Percentiles rank a stretch among this genome's conserved stretches.
These are phyloP conservation scores for Nicotiana otophora DNA, from an alignment of 257 asterid species.

Conservation along the genomic window DNA sequence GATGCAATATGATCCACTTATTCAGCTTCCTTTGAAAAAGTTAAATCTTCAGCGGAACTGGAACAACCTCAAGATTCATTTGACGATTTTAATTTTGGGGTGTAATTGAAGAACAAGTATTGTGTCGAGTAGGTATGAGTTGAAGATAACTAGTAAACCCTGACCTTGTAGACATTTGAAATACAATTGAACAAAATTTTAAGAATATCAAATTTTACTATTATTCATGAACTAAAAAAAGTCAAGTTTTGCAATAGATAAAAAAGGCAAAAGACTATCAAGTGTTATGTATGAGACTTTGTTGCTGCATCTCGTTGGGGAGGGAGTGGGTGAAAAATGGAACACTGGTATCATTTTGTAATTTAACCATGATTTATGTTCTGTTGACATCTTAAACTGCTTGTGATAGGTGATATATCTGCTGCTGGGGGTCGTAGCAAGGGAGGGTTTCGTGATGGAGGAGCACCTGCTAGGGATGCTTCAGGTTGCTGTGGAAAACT, in stretches of 20 bases:
- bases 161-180: background rate
- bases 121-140: background rate
- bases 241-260: background rate
- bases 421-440: conserved; percentile 57
- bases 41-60: background rate
- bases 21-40: background rate
- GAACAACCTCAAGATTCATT: background rate
- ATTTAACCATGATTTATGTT: background rate
- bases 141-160: conserved; percentile 9
- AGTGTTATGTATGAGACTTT: background rate
- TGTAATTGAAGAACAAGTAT: background rate
- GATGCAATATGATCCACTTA: background rate
- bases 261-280: background rate
- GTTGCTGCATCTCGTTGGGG: background rate
- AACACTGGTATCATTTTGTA: background rate
- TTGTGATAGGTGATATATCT: conserved; percentile 42
- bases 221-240: background rate
- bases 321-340: background rate
- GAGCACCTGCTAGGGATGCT: conserved; percentile 30
- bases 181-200: background rate
- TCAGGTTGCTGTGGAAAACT: conserved; percentile 50
- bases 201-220: background rate
- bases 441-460: conserved; percentile 47
- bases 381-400: conserved; percentile 19
- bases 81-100: background rate